Base-by-base conservation (phyloP, 2,329 filamentous ascomycete species). In the Neoarthrinium moseri region DNA sequence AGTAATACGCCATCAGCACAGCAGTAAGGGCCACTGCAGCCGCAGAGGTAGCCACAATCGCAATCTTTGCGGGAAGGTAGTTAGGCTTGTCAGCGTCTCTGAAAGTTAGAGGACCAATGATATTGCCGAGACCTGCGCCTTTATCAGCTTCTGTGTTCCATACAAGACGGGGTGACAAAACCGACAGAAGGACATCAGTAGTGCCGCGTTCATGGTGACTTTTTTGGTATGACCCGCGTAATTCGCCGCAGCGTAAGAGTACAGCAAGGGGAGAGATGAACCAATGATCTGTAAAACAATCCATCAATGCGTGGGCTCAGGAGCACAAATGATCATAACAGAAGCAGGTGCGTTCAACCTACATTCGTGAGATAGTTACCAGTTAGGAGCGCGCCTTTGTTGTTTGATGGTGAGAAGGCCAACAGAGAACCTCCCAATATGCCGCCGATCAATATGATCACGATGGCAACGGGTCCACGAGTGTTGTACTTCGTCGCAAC, bases 211-310 rank as follows among this genome's bases (percentile, higher is more conserved):
- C 23, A 76, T 71, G 0, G 70, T 77, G n/a, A 69, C 75, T 59
- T 73, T 78, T 63, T 73, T 78, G 20, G 71, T 80, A 51, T 75
- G 75, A 2, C 74, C 74, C 0, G 74, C 73, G 13, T 75, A 67
- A 53, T 64, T 64, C 24, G 61, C 56, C 5, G 53, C 54, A 20
- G 51, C 45, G 38, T 54, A 56, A 8, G 50, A 53, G 43, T 57
- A 57, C n/a, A 73, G 51, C n/a, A 74, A 58, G 22, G 70, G 72
- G 13, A 74, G 59, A 6, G 65, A 59, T 10, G 68, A 67, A 5
- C 70, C 68, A 40, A 72, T 67, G 2, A 66, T 13, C 39, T 42
- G n/a, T 22, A 33, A 13, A 7, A n/a, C n/a, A n/a, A n/a, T n/a
- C n/a, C n/a, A n/a, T n/a, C n/a, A n/a, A n/a, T n/a, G n/a, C n/a